Evolutionary conservation across 306 rosid genomes (phyloP).

Genomic region (Sesbania bispinosa): DNA sequence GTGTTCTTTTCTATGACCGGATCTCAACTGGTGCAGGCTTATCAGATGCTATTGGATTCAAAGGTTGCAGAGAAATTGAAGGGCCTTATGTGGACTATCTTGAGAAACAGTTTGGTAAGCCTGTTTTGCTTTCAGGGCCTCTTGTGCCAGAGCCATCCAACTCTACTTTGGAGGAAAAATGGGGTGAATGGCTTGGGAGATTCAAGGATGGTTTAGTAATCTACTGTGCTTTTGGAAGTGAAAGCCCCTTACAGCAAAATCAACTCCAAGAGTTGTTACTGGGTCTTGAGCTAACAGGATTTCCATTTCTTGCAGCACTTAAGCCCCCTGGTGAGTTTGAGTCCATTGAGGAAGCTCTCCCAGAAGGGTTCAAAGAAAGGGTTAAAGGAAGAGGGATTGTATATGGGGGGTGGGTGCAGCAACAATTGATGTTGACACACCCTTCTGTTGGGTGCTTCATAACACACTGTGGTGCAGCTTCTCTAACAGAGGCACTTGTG

Average conservation of each 20-base stretch:
- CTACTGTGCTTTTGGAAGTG: neutral
- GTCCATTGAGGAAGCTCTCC: neutral
- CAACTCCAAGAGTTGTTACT: too few species aligned
- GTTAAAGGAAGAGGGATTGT: neutral
- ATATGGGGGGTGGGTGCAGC: constrained; percentile 10
- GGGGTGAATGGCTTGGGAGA: neutral
- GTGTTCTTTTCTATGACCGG: neutral
- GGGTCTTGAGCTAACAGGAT: too few species aligned
- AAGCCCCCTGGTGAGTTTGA: too few species aligned
- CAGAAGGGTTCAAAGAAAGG: too few species aligned
- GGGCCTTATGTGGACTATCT: too few species aligned
- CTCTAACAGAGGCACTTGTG: neutral
- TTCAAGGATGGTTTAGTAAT: neutral
- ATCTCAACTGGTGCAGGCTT: neutral
- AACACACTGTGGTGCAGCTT: too few species aligned
- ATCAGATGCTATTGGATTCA: neutral
- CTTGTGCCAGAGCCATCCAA: neutral
- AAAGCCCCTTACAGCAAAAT: neutral
- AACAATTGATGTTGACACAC: neutral
- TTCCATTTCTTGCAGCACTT: too few species aligned
- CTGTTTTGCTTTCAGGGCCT: neutral
- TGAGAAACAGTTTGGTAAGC: neutral
- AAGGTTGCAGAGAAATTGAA: too few species aligned
- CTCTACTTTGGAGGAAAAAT: constrained; percentile 8
- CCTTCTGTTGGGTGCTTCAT: constrained; percentile 4